Conservation (phyloP, 768 basidiomycete species). For the Piloderma croceum region DNA sequence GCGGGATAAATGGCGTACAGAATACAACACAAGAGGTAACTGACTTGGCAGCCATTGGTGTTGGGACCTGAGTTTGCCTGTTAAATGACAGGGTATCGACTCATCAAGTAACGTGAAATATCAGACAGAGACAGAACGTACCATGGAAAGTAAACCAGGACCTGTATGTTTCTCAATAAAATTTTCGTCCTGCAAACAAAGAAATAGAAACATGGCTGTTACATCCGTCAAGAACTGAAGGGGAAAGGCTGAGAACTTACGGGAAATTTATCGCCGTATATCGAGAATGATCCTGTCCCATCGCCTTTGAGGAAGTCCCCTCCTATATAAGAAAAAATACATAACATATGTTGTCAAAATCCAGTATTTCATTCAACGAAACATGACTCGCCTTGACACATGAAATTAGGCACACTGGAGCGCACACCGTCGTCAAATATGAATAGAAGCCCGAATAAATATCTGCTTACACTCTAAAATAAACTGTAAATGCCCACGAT, state of each 20-base stretch:
- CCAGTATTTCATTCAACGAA: neutral
- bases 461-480: conserved; percentile 3
- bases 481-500: conserved; percentile 49
- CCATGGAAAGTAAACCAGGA: conserved; percentile 91
- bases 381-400: conserved; percentile 75
- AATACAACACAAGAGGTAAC: conserved; percentile 5
- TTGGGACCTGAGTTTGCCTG: conserved; percentile 94
- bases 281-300: conserved; percentile 94
- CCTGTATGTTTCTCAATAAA: conserved; percentile 85
- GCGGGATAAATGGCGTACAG: neutral
- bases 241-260: too few relatives aligned
- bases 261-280: conserved; percentile 91
- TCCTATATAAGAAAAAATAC: conserved; percentile 37
- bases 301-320: conserved; percentile 95
- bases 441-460: conserved; percentile 11
- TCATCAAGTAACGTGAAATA: conserved; percentile 4
- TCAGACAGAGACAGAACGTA: conserved; percentile 22
- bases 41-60: conserved; percentile 87
- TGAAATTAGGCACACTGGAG: conserved; percentile 80
- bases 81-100: conserved; percentile 3
- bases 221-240: neutral
- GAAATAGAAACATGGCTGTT: neutral
- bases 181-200: conserved; percentile 74
- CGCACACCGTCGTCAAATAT: too few relatives aligned
- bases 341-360: neutral